phyloP scores from a whole-genome alignment of 345 rosid species.

The Stellera chamaejasme region DNA sequence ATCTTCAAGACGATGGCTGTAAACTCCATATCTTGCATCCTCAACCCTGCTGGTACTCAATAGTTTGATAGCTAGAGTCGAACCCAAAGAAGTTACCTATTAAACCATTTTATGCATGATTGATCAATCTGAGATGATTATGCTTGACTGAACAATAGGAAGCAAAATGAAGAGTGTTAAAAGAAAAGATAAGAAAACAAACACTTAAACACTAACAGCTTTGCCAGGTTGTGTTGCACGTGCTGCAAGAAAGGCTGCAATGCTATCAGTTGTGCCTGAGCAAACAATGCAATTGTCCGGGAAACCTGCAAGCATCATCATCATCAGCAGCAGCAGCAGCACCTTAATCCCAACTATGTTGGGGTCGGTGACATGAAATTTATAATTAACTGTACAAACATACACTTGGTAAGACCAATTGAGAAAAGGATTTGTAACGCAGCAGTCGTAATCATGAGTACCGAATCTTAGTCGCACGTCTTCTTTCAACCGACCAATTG shows the following conservation, averaged over 20 bases:
- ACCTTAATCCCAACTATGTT: too few species aligned
- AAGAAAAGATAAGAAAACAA: conserved; percentile 1
- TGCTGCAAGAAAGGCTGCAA: conserved; percentile 96
- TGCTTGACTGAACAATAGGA: neutral
- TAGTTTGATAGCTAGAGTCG: conserved; percentile 85
- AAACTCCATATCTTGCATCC: conserved; percentile 90
- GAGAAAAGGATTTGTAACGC: too few species aligned
- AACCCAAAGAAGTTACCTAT: conserved; percentile 91
- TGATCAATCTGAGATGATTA: neutral
- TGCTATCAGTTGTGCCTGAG: conserved; percentile 90
- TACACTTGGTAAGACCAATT: too few species aligned
- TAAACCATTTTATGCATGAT: neutral
- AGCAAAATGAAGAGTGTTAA: conserved; percentile 1
- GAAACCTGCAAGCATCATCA: conserved; percentile 71
- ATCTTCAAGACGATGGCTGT: conserved; percentile 90
- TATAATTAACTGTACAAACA: too few species aligned
- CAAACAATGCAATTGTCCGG: conserved; percentile 62
- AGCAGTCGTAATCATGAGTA: conserved; percentile 9
- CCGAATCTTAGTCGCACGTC: conserved; percentile 48
- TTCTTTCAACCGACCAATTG: conserved; percentile 53
- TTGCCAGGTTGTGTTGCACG: conserved; percentile 74
- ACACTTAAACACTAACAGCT: conserved; percentile 47
- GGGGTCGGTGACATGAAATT: too few species aligned
- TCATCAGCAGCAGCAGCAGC: too few species aligned
- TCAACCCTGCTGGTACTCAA: conserved; percentile 73